Evolutionary conservation across 2,329 filamentous ascomycete species (phyloP), one percentile per base, ranked within the genome.

Genomic region (Talaromyces sp.): DNA sequence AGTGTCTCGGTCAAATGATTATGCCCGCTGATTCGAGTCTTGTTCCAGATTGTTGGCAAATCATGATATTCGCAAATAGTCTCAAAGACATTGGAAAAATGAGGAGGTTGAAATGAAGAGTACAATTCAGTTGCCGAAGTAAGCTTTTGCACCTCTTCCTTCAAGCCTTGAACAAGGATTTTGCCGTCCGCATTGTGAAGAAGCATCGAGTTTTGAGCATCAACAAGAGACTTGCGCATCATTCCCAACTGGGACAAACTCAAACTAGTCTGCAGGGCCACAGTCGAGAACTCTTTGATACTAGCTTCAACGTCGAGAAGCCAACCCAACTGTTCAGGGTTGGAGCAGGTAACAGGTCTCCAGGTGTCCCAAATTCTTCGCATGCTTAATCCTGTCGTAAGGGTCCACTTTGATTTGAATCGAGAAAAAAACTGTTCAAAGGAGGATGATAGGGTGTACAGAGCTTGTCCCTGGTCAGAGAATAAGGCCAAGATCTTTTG

Each of bases 381-480:
- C 90, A 96, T 95, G 66, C 86, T 88, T 13, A 92, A 78, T 0
- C 92, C 92, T 2, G 89, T 92, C 0, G 81, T 86, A 15, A 96
- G 77, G 60, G 86, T 86, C 77, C 92, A 93, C 1, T 85, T 87
- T 17, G 85, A 82, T 27, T 84, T 82, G 69, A 96, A 93, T 56
- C 82, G 81, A 44, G 77, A 77, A 51, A 83, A 74, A 53, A 68
- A 66, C 56, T 62, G 67, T 53, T 65, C 77, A 47, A 72, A 69
- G 7, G 64, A 60, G 32, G 58, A 57, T 47, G 70, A 68, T 51
- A 78, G 60, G 9, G 70, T 63, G n/a, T 67, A 65, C 11, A 75
- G 61, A 6, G 62, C 60, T 0, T 65, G 64, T 11, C 67, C 68
- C 8, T 67, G 69, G 60, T 69, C 67, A 36, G 68, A 66, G 17